phyloP scores from a whole-genome alignment of 2,329 filamentous ascomycete species.

The Ophiostoma himal-ulmi region DNA sequence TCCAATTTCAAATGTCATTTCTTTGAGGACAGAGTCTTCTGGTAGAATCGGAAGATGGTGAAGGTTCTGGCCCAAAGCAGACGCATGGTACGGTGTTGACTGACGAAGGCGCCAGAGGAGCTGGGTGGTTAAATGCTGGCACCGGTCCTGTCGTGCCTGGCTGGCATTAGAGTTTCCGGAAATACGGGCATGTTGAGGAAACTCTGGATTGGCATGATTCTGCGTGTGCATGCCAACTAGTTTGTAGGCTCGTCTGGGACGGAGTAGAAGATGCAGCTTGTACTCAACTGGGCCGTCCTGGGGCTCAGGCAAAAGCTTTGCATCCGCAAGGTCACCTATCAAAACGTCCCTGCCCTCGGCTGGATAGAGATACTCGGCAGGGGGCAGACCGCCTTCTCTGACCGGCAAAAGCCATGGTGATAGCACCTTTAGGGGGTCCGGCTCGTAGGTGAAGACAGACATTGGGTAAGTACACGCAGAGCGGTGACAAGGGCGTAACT shows the following conservation, averaged over 20 bases:
- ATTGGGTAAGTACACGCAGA: conserved; percentile 40
- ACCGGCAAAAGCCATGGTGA: conserved; percentile 71
- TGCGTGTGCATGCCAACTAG: conserved; percentile 28
- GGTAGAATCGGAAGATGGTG: conserved; percentile 62
- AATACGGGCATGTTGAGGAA: conserved; percentile 28
- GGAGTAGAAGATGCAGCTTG: conserved; percentile 83
- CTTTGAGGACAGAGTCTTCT: conserved; percentile 49
- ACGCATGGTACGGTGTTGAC: conserved; percentile 83
- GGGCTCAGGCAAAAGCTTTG: conserved; percentile 79
- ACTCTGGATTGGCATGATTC: conserved; percentile 29
- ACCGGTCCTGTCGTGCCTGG: conserved; percentile 71
- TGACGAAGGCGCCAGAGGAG: conserved; percentile 92
- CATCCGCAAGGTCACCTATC: conserved; percentile 58
- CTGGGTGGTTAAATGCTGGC: conserved; percentile 91
- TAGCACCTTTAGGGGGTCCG: conserved; percentile 77
- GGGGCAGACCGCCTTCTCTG: conserved; percentile 26
- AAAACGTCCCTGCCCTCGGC: conserved; percentile 19
- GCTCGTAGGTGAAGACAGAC: conserved; percentile 92
- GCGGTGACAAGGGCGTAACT: no score
- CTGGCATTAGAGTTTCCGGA: conserved; percentile 32
- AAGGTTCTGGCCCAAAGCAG: conserved; percentile 62
- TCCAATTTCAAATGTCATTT: conserved; percentile 43
- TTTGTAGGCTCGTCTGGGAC: conserved; percentile 65
- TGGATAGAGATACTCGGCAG: conserved; percentile 13
- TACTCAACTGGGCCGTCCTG: conserved; percentile 95